phyloP scores from a whole-genome alignment of 1,284 basidiomycete genomes.

The Fomitopsis betulina region DNA sequence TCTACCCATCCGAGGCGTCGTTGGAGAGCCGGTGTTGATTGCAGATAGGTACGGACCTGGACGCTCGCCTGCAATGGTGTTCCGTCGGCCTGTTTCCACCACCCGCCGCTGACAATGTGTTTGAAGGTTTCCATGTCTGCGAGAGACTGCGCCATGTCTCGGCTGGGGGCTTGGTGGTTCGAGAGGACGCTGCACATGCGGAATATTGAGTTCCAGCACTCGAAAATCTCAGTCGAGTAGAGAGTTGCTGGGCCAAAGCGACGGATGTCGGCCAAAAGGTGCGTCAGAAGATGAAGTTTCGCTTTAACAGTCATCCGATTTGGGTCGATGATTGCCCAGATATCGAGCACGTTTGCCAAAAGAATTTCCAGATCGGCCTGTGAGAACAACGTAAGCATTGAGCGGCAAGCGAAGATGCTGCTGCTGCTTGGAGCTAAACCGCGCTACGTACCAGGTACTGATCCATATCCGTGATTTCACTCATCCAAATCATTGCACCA shows the following conservation, averaged over 20 bases:
- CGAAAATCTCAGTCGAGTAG: constrained; percentile 37
- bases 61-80: too few species aligned
- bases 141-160: constrained; percentile 34
- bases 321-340: constrained; percentile 17
- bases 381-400: not conserved
- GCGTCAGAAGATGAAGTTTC: constrained; percentile 24
- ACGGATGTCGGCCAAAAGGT: constrained; percentile 17
- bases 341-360: constrained; percentile 18
- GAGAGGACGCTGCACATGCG: constrained; percentile 34
- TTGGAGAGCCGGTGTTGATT: too few species aligned
- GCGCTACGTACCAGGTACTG: constrained; percentile 26
- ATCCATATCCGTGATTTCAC: constrained; percentile 30
- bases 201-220: constrained; percentile 43
- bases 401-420: not conserved
- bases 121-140: constrained; percentile 30
- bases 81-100: too few species aligned
- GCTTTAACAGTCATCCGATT: constrained; percentile 18
- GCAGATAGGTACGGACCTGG: too few species aligned
- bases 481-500: constrained; percentile 30
- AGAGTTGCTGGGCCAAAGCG: constrained; percentile 17
- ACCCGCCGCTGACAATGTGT: constrained; percentile 13
- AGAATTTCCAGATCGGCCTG: constrained; percentile 1
- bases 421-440: too few species aligned
- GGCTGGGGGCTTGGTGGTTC: constrained; percentile 39
- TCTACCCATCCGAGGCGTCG: too few species aligned